Conservation (phyloP, 805 yeast genomes). For the Lipomyces sp. region DNA sequence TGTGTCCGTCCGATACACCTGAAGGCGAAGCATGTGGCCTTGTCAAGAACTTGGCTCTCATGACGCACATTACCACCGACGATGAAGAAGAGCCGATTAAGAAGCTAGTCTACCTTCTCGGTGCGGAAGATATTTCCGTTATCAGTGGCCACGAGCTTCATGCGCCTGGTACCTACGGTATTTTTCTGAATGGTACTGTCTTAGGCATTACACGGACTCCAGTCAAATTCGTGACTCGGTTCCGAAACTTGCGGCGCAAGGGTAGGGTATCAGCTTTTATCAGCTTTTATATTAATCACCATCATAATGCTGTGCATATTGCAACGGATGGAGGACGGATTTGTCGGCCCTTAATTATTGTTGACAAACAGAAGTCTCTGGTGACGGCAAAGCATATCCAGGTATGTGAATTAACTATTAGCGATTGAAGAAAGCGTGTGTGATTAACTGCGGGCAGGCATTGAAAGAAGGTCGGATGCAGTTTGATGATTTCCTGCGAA, state of each 20-base stretch:
- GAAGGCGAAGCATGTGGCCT: constrained; percentile 99
- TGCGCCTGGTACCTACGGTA: constrained; percentile 75
- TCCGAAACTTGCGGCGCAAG: constrained; percentile 78
- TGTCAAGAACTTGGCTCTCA: constrained; percentile 92
- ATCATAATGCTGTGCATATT: constrained; percentile 91
- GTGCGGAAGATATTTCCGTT: constrained; percentile 83
- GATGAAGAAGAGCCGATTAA: constrained; percentile 91
- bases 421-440: background rate
- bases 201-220: constrained; percentile 90
- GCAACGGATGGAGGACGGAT: constrained; percentile 99
- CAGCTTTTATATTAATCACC: constrained; percentile 85
- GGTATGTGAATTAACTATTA: constrained; percentile 6
- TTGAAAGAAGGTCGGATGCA: constrained; percentile 71
- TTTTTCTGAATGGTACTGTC: constrained; percentile 91
- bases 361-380: constrained; percentile 68
- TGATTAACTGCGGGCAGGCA: constrained; percentile 37
- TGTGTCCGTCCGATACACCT: constrained; percentile 98
- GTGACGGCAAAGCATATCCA: constrained; percentile 74
- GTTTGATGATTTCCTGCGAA: constrained; percentile 87
- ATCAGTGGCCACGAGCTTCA: constrained; percentile 86
- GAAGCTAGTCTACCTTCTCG: constrained; percentile 75
- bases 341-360: constrained; percentile 93
- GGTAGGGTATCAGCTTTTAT: constrained; percentile 89
- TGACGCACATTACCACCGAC: constrained; percentile 99
- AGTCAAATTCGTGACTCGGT: constrained; percentile 73